Evolutionary conservation across 2,329 filamentous ascomycete species (phyloP).

Genomic region (Coniochaeta sp.): DNA sequence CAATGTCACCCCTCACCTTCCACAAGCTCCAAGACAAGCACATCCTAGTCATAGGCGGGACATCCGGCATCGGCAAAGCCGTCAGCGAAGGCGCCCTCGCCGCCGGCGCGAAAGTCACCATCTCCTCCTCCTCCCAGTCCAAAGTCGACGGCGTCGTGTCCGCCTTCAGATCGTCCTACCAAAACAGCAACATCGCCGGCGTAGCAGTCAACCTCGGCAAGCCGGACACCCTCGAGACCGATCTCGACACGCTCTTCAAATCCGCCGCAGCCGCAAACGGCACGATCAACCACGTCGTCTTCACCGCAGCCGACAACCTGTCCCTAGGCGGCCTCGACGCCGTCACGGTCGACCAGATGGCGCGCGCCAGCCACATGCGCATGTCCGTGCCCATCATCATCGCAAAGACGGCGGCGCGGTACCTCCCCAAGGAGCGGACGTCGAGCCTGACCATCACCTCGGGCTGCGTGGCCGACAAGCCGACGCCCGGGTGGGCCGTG

Average conservation of each 20-base stretch:
- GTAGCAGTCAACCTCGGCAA: constrained; percentile 22
- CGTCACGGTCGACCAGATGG: constrained; percentile 19
- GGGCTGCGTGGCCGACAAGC: constrained; percentile 43
- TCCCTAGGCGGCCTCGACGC: constrained; percentile 11
- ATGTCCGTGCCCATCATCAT: constrained; percentile 24
- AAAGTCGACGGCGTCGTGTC: constrained; percentile 40
- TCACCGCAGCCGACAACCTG: constrained; percentile 22
- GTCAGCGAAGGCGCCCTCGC: constrained; percentile 52
- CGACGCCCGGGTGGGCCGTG: constrained; percentile 43
- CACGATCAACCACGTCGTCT: constrained; percentile 18
- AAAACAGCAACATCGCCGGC: constrained; percentile 14
- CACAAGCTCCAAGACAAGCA: constrained; percentile 28
- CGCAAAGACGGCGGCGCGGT: constrained; percentile 22
- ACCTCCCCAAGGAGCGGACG: constrained; percentile 23
- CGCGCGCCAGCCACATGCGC: constrained; percentile 20
- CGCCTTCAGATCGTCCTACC: constrained; percentile 9
- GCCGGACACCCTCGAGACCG: constrained; percentile 20
- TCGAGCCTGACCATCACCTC: constrained; percentile 49
- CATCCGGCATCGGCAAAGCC: constrained; percentile 54
- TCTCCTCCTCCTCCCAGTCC: constrained; percentile 49
- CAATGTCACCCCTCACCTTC: constrained; percentile 14
- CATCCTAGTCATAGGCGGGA: constrained; percentile 57
- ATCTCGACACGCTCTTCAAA: constrained; percentile 21
- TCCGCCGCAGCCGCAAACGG: constrained; percentile 13
- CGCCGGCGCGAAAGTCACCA: constrained; percentile 46